Evolutionary conservation across 306 rosid species (phyloP).

Genomic region (Castanea sativa): DNA sequence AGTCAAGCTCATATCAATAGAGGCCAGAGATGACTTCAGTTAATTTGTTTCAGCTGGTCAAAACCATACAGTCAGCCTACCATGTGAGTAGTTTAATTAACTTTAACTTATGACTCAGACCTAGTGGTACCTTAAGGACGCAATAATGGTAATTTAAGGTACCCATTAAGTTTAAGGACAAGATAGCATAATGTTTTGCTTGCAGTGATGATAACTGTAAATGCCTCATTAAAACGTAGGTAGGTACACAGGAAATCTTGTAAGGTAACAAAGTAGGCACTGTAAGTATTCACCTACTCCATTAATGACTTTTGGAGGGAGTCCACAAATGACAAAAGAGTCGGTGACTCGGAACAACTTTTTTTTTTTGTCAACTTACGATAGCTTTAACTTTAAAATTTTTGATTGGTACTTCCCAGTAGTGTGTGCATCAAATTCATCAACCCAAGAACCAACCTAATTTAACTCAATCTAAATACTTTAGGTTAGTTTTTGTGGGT

Average conservation of each 20-base stretch:
- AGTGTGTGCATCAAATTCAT: too few species aligned
- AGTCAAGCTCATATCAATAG: background rate
- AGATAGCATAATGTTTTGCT: constrained; percentile 15
- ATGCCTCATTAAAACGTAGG: background rate
- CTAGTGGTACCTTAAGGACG: background rate
- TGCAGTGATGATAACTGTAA: background rate
- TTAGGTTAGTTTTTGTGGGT: too few species aligned
- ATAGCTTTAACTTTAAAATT: too few species aligned
- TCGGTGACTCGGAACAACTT: too few species aligned
- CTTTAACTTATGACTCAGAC: background rate
- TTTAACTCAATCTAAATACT: too few species aligned
- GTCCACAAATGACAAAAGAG: background rate
- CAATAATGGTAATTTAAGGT: constrained; percentile 10
- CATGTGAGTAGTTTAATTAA: background rate
- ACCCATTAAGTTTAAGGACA: background rate
- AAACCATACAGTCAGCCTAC: background rate
- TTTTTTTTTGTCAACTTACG: too few species aligned
- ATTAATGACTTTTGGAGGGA: background rate
- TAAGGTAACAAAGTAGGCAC: background rate
- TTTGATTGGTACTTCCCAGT: too few species aligned
- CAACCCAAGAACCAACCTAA: too few species aligned
- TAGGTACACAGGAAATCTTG: background rate
- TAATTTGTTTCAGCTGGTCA: background rate
- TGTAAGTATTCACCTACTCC: background rate
- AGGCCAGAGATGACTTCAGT: too few species aligned